Percentiles rank a stretch among this genome's conserved stretches.
Evolutionary conservation across 2,329 filamentous ascomycete species (phyloP).

Genomic region (Knoxdaviesia proteae): DNA sequence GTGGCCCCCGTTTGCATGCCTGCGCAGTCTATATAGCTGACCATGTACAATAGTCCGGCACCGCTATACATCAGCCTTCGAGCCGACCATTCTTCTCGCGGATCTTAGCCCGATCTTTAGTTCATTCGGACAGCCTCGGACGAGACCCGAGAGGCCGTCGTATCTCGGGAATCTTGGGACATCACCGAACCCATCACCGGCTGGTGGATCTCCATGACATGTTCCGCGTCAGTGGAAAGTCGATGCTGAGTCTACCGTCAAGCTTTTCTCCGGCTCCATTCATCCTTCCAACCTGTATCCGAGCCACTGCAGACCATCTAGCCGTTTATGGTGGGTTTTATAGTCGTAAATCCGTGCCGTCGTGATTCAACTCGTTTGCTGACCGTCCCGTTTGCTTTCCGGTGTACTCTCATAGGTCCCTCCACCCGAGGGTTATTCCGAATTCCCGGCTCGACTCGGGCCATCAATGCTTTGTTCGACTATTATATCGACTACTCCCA

Average conservation of each 20-base stretch:
- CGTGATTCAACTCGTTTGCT: no score
- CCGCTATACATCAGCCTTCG: no score
- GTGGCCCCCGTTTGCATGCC: no score
- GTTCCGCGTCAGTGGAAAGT: slow-evolving; percentile 41
- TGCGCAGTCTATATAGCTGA: no score
- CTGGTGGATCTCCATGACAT: slow-evolving; percentile 32
- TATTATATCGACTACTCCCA: slow-evolving; percentile 28
- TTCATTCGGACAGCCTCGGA: no score
- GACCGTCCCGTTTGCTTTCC: no score
- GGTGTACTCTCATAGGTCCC: slow-evolving; percentile 8
- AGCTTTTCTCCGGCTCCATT: slow-evolving; percentile 37
- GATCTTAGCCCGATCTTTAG: no score
- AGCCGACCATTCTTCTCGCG: no score
- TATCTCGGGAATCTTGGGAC: no score
- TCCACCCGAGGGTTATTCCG: slow-evolving; percentile 40
- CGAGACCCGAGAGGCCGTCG: no score
- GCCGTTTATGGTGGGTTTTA: slow-evolving; percentile 31
- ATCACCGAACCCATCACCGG: slow-evolving; percentile 2
- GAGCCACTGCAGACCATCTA: slow-evolving; percentile 43
- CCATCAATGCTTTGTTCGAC: slow-evolving; percentile 37
- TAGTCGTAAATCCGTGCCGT: neutral
- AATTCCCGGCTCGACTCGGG: slow-evolving; percentile 35
- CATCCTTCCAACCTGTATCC: slow-evolving; percentile 42
- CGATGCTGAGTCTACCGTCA: slow-evolving; percentile 35
- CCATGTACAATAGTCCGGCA: no score